Evolutionary conservation across 148 eudicot species (phyloP), one percentile per base, ranked within the genome.

Genomic region (Vaccinium vitisidaea): DNA sequence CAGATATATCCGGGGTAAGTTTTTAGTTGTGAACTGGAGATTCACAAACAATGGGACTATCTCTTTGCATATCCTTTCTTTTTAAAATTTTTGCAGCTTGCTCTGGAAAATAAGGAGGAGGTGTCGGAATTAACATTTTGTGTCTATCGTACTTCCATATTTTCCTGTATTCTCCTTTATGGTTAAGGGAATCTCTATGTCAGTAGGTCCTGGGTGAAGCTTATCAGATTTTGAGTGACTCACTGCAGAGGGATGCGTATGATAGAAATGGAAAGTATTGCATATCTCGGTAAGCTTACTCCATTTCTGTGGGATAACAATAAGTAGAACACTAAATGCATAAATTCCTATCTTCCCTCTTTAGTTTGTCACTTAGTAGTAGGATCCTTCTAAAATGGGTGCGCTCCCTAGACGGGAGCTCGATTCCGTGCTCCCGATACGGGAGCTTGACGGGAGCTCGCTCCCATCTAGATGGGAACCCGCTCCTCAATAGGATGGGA

Each of bases 191-290:
- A 59, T 78, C 30, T 56, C 77, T 4, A 1, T 77, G 30, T 85
- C 46, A 82, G 49, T 90, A 94, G 99, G 92, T 87, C 65, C 78
- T 97, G 83, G 98, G 98, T 67, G 99, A 97, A 90, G 99, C 99
- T 48, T 97, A 95, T 83, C 99, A 97, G 87, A 93, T 93, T 81
- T 65, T 97, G 83, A 97, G 99, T 82, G 98, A 95, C 90, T 94
- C 98, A 43, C 84, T 83, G 75, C 95, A 95, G 80, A 91, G 99
- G 81, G 96, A 95, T 84, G 91, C 92, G 23, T 95, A 97, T 87
- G 94, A 97, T 88, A 94, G 90, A 81, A 92, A 92, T 89, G 99
- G 99, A 56, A 97, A 94, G 88, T 84, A 89, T 81, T 85, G 93
- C 83, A 84, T 97, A 83, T 95, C 98, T n/a, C 93, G 87, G 99